Evolutionary conservation across 768 basidiomycete genomes (phyloP).

Genomic region (Lyophyllum decastes): DNA sequence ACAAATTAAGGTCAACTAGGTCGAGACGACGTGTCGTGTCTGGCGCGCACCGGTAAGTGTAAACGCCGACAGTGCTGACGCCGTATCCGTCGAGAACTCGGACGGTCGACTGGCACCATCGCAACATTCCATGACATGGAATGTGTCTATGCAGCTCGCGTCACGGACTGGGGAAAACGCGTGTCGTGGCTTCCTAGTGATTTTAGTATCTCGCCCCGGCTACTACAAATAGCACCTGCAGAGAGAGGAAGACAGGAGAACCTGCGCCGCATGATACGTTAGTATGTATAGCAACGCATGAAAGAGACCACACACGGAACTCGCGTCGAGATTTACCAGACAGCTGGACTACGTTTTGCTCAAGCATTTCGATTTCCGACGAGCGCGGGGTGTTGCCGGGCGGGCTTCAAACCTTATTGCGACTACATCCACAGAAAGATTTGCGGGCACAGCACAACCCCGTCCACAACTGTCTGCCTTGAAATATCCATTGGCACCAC

Average conservation of each 20-base stretch:
- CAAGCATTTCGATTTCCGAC: too few species aligned
- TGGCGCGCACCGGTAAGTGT: neutral
- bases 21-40: neutral
- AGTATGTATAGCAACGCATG: neutral
- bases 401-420: slow-evolving; percentile 34
- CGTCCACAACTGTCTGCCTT: slow-evolving; percentile 62
- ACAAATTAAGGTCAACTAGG: neutral
- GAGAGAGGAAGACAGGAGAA: neutral
- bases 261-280: neutral
- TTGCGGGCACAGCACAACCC: slow-evolving; percentile 16
- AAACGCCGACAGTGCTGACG: slow-evolving; percentile 16
- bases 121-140: slow-evolving; percentile 80
- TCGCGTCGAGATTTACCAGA: slow-evolving; percentile 8
- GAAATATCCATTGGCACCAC: slow-evolving; percentile 93
- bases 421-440: slow-evolving; percentile 36
- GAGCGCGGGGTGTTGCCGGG: slow-evolving; percentile 15
- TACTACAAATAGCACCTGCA: neutral
- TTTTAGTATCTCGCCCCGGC: neutral
- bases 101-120: slow-evolving; percentile 63
- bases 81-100: slow-evolving; percentile 39
- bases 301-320: neutral
- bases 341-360: neutral
- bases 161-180: slow-evolving; percentile 9
- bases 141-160: slow-evolving; percentile 18
- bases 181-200: slow-evolving; percentile 17